phyloP scores from a whole-genome alignment of 1,139 yeast species.

The Saccharomyces hybrid region DNA sequence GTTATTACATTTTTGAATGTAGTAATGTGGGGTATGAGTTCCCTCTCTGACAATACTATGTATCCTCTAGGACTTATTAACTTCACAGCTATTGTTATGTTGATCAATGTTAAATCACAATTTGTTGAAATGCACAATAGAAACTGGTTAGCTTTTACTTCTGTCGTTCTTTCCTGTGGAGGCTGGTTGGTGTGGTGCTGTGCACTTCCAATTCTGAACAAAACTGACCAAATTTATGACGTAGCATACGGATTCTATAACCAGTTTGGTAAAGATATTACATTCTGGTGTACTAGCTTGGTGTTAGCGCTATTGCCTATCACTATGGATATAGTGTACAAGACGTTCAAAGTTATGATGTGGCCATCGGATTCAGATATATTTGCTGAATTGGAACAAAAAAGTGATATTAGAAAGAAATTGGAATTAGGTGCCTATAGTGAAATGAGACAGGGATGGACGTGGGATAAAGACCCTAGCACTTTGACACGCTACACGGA shows the following conservation, averaged over 20 bases:
- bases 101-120: conserved; percentile 73
- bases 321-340: conserved; percentile 56
- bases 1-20: conserved; percentile 61
- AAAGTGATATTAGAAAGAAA: conserved; percentile 53
- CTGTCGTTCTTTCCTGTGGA: conserved; percentile 64
- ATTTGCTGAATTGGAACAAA: conserved; percentile 71
- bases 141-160: conserved; percentile 62
- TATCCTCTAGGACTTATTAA: conserved; percentile 75
- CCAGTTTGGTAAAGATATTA: conserved; percentile 67
- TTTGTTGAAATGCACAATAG: conserved; percentile 78
- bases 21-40: conserved; percentile 59
- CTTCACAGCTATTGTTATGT: conserved; percentile 61
- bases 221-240: conserved; percentile 57
- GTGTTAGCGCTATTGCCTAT: conserved; percentile 51
- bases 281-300: conserved; percentile 80
- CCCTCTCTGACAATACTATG: conserved; percentile 63
- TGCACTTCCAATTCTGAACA: conserved; percentile 61
- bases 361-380: conserved; percentile 70
- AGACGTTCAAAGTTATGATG: conserved; percentile 49
- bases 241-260: conserved; percentile 61
- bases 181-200: conserved; percentile 90
- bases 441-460: conserved; percentile 80
- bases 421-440: conserved; percentile 66
- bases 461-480: conserved; percentile 39
- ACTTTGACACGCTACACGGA: conserved; percentile 24